Evolutionary conservation across 116 monocot species (phyloP), one percentile per base, ranked within the genome.

Genomic region (Posidonia oceanica): DNA sequence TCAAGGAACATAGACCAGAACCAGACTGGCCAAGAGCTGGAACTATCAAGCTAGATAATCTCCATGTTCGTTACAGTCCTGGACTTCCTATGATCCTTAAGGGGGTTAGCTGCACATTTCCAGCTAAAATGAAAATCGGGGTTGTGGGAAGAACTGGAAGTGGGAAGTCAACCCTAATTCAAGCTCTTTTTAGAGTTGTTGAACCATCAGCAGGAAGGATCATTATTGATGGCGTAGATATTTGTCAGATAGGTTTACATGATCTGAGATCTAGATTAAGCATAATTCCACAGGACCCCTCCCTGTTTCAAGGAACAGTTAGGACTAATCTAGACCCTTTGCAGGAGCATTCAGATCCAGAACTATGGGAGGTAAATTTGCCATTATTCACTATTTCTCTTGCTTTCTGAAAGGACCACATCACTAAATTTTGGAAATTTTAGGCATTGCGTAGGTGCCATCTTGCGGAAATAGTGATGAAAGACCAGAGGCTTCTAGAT

Each of bases 261-360:
- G 94, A 94, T 75, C 70, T 91, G 73, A 69, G 94, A 39, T 88
- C 94, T 44, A 77, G 79, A 61, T 69, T 94, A 52, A 84, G 94
- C 61, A 91, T 94, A 52, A 94, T 94, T 74, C 94, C 91, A 21
- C 94, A 94, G 73, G 94, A 94, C 20, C 94, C 94, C 41, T 83
- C 79, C 12, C 68, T 94, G 17, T 94, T 94, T 74, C 82, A 82
- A 69, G 94, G 94, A 66, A 88, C 86, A 3, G 73, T 94, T 10
- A 83, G 94, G 63, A 79, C 82, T 52, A 91, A 94, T 67, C 60
- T 94, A 21, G 91, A 94, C 79, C 94, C 88, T 18, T 67, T 91
- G 58, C 73, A 83, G 52, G 77, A 91, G 57, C 84, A 88, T 78
- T 69, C 83, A 36, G 94, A 91, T 76, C 39, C 14, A 1, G 86